Percentiles rank a stretch among this genome's conserved stretches.
phyloP scores from a whole-genome alignment of 2,329 filamentous ascomycete genomes.

The Ophiostoma triangulosporum region DNA sequence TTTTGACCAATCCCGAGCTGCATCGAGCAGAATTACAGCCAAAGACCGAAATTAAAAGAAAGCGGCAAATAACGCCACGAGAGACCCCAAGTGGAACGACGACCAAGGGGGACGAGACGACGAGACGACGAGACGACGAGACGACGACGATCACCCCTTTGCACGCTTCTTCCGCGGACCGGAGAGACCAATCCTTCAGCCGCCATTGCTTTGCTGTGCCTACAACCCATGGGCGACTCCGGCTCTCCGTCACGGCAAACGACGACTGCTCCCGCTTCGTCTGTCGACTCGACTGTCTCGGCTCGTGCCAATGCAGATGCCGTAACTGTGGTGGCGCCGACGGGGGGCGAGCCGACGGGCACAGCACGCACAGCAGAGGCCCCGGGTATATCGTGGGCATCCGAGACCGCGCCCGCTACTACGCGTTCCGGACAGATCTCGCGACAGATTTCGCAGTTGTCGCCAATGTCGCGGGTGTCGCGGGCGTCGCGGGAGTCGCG shows the following conservation, averaged over 20 bases:
- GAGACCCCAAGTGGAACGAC: not conserved
- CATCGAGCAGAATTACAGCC: not conserved
- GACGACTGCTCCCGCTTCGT: not conserved
- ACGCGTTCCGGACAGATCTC: not conserved
- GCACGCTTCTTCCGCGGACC: not conserved
- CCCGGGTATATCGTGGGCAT: not conserved
- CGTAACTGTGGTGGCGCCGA: not conserved
- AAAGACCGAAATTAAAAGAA: not conserved
- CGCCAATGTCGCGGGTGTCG: not conserved
- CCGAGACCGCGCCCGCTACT: not conserved
- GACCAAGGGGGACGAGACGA: not conserved
- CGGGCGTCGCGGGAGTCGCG: not conserved
- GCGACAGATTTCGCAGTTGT: not conserved
- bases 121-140: not conserved
- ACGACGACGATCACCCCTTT: not conserved
- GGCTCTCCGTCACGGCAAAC: slow-evolving; percentile 10
- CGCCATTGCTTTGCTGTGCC: not conserved
- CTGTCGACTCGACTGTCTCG: not conserved
- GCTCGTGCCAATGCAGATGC: not conserved
- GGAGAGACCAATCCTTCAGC: not conserved
- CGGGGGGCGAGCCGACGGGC: not conserved
- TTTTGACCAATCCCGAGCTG: not conserved
- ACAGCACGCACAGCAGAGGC: not conserved
- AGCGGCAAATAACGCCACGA: not conserved
- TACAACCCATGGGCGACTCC: slow-evolving; percentile 10